These are phyloP conservation scores for Stygiomarasmius scandens DNA, from an alignment of 1,284 basidiomycete species.

Conservation along the genomic window DNA sequence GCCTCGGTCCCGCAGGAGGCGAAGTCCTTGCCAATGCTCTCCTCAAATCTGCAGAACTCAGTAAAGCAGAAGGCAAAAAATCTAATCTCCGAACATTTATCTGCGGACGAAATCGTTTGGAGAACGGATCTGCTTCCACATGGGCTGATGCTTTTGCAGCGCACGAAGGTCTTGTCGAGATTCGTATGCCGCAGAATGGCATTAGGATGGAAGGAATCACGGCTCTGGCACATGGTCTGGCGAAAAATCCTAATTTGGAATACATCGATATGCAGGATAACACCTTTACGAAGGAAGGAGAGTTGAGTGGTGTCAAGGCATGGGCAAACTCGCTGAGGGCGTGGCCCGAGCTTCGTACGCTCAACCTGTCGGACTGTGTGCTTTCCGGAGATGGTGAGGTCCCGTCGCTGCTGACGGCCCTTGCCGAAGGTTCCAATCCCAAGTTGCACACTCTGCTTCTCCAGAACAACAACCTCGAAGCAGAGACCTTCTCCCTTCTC, in stretches of 20 bases:
- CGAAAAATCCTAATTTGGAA: conserved; percentile 69
- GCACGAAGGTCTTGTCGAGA: conserved; percentile 81
- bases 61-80: conserved; percentile 64
- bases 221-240: conserved; percentile 78
- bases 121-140: conserved; percentile 83
- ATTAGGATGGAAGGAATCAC: conserved; percentile 94
- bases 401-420: conserved; percentile 64
- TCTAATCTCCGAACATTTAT: conserved; percentile 82
- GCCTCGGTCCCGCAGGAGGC: conserved; percentile 92
- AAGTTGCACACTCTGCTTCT: conserved; percentile 78
- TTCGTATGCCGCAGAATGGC: conserved; percentile 96
- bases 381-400: conserved; percentile 72
- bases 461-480: conserved; percentile 90
- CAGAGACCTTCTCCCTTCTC: conserved; percentile 68
- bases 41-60: conserved; percentile 73
- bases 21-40: conserved; percentile 86
- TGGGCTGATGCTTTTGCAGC: conserved; percentile 91
- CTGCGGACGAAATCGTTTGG: conserved; percentile 93
- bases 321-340: conserved; percentile 73
- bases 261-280: conserved; percentile 96
- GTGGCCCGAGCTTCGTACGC: conserved; percentile 74
- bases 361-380: conserved; percentile 94
- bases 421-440: conserved; percentile 74
- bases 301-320: conserved; percentile 52
- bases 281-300: conserved; percentile 79